A percentile compares a stretch with the other conserved stretches of the same genome.
These are phyloP conservation scores for Teratosphaeria destructans DNA, from an alignment of 2,329 filamentous ascomycete species.

Conservation along the genomic window DNA sequence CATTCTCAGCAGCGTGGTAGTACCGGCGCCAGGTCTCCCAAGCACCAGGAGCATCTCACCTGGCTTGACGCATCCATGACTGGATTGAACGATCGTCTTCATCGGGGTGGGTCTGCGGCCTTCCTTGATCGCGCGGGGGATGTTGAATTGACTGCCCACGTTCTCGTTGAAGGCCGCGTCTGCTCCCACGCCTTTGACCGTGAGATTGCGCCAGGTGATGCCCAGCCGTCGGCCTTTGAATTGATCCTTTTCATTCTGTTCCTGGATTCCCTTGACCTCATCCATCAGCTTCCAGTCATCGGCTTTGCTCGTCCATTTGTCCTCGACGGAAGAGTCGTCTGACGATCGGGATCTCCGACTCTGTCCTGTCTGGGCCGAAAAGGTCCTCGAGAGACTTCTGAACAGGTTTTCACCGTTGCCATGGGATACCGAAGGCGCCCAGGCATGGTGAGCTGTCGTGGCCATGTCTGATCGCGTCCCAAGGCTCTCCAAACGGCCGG, in stretches of 20 bases:
- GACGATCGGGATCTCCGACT: background rate
- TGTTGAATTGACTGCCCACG: slow-evolving; percentile 39
- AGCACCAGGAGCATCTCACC: slow-evolving; percentile 85
- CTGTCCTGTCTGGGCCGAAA: background rate
- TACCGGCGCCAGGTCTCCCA: slow-evolving; percentile 58
- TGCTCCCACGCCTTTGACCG: slow-evolving; percentile 50
- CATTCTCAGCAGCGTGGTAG: slow-evolving; percentile 43
- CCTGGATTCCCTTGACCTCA: slow-evolving; percentile 35
- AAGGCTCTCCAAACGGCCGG: background rate
- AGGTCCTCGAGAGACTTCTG: slow-evolving; percentile 2
- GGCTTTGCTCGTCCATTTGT: slow-evolving; percentile 21
- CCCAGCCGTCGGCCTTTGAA: slow-evolving; percentile 43
- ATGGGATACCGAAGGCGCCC: slow-evolving; percentile 4
- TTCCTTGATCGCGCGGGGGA: slow-evolving; percentile 19
- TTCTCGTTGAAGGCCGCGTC: slow-evolving; percentile 54
- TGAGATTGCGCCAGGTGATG: slow-evolving; percentile 56
- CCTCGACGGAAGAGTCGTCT: slow-evolving; percentile 4
- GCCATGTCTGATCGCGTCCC: slow-evolving; percentile 1
- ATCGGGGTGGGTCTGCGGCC: slow-evolving; percentile 42
- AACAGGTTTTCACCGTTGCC: slow-evolving; percentile 5
- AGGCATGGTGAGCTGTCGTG: slow-evolving; percentile 1
- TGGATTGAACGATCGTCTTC: slow-evolving; percentile 54
- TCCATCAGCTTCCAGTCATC: slow-evolving; percentile 43
- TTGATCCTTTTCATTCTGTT: slow-evolving; percentile 37
- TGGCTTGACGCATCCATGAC: slow-evolving; percentile 59